Conservation (phyloP, 1,284 basidiomycete genomes). For the Mrakiaceae sp. region DNA sequence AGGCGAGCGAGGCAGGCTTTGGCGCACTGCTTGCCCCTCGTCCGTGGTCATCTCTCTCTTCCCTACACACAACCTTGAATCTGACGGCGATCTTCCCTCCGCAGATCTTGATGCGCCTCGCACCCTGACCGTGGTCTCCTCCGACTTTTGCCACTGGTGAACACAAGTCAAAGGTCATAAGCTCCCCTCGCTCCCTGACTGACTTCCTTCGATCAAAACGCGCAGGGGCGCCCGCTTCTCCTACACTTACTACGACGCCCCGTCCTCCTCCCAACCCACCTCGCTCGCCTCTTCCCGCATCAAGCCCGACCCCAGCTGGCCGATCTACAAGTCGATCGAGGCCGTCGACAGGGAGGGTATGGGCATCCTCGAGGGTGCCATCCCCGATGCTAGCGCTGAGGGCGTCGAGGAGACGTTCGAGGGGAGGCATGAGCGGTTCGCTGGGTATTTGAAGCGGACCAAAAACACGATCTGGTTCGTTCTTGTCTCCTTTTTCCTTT, state of each 20-base stretch:
- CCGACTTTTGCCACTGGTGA: constrained; percentile 97
- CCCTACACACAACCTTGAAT: background rate
- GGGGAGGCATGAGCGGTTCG: constrained; percentile 50
- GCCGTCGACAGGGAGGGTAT: constrained; percentile 70
- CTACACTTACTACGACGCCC: constrained; percentile 72
- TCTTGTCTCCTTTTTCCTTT: background rate
- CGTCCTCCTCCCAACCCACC: constrained; percentile 39
- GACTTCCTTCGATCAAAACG: too few species aligned
- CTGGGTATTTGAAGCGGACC: constrained; percentile 50
- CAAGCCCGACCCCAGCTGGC: constrained; percentile 26
- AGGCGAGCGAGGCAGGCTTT: constrained; percentile 48
- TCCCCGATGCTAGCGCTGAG: constrained; percentile 23
- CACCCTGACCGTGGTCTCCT: constrained; percentile 83
- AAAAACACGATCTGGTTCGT: constrained; percentile 80
- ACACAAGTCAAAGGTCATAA: too few species aligned
- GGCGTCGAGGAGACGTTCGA: constrained; percentile 10
- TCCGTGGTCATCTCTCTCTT: constrained; percentile 21
- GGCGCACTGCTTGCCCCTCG: constrained; percentile 69
- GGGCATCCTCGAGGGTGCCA: constrained; percentile 46
- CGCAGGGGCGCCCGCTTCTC: constrained; percentile 76
- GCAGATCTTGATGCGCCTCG: constrained; percentile 10
- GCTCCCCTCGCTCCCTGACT: too few species aligned
- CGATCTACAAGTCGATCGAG: constrained; percentile 47
- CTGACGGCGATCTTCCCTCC: too few species aligned
- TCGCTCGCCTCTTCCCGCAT: constrained; percentile 29